Evolutionary conservation across 768 basidiomycete genomes (phyloP), one percentile per base, ranked within the genome.

Genomic region (Amanita subjunquillea): DNA sequence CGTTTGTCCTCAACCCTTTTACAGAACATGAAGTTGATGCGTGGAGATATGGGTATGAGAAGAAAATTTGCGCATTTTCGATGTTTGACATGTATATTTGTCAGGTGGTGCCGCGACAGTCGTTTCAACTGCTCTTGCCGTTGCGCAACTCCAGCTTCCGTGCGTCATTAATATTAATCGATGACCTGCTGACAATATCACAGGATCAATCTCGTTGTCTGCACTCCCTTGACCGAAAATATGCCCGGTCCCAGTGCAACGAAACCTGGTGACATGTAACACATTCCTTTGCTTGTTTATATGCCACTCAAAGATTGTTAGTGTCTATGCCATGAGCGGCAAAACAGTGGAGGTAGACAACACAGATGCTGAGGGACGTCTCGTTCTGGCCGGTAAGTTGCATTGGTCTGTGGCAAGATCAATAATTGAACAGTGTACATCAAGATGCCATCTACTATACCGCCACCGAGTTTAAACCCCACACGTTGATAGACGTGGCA

Each of bases 311-410:
- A 32, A 41, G 34, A 5, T 23, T 44, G 2, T 8, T 56, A 90
- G 87, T 40, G 59, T 91, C 57, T 87, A 87, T 56, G 85, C 88
- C 4, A 91, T 91, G 85, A 91, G 91, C 58, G 88, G 91, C 36
- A 91, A 91, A 66, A 81, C 85, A 0, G 76, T 92, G 15, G 88
- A 92, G 62, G 77, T 92, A 27, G 88, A 91, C 67, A 91, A 91
- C 63, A 92, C 90, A 0, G 91, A 90, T 62, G 87, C 87, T 5
- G 88, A 89, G 60, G 88, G 87, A 9, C 80, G 88, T 10, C 69
- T 91, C 40, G 71, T 91, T 29, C 78, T 91, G 45, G 77, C 89
- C 45, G 83, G 82, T 83, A 51, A 41, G 73, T 59, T 40, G 40
- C 36, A 8, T 13, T 36, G 17, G 6, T 15, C 10, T 22, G 5